These are phyloP conservation scores for Sugiyamaella xylanicola DNA, from an alignment of 1,139 yeast genomes.

Conservation along the genomic window DNA sequence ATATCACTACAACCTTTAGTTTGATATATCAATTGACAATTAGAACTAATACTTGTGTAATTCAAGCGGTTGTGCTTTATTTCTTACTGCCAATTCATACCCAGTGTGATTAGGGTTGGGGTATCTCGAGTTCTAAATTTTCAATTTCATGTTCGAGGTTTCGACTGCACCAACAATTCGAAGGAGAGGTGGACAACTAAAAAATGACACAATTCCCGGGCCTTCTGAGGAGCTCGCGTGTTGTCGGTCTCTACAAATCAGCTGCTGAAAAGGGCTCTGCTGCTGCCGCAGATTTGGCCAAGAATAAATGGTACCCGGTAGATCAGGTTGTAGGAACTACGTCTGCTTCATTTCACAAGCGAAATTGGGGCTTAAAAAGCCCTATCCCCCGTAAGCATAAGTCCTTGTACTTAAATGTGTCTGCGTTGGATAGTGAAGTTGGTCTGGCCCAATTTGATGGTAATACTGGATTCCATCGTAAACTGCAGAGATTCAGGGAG, in stretches of 20 bases:
- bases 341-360: conserved; percentile 54
- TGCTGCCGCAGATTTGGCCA: conserved; percentile 31
- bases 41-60: no score
- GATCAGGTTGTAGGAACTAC: conserved; percentile 63
- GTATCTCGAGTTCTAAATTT: neutral
- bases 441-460: conserved; percentile 56
- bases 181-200: neutral
- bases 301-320: conserved; percentile 45
- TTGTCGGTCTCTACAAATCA: conserved; percentile 26
- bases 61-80: no score
- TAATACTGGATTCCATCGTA: conserved; percentile 52
- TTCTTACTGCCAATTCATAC: neutral
- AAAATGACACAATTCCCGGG: conserved; percentile 22
- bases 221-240: conserved; percentile 39
- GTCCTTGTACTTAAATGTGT: conserved; percentile 52
- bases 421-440: conserved; percentile 55
- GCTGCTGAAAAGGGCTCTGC: conserved; percentile 18
- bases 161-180: neutral
- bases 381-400: conserved; percentile 55
- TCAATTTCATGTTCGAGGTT: neutral
- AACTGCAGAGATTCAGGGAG: conserved; percentile 55
- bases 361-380: conserved; percentile 67
- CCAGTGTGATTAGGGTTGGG: conserved; percentile 3
- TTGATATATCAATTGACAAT: no score
- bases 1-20: no score